Conservation (phyloP, 1,139 yeast genomes). For the Yamadazyma sp. region DNA sequence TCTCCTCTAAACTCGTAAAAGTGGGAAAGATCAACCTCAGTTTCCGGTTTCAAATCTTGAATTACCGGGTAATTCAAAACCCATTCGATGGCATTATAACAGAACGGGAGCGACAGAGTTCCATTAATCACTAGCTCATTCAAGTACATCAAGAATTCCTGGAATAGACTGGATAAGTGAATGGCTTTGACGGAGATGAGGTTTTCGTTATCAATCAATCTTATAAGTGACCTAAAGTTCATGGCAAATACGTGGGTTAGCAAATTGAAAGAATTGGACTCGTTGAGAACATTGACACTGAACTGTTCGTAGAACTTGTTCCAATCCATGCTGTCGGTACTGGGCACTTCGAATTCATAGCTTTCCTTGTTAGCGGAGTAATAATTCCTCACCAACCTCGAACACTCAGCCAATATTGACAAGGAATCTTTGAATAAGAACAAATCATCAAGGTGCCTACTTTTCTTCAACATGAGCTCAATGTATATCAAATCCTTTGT, state of each 20-base stretch:
- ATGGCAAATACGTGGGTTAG: conserved; percentile 27
- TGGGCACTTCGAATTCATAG: conserved; percentile 14
- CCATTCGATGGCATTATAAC: conserved; percentile 29
- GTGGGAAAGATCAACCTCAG: conserved; percentile 23
- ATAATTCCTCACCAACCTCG: conserved; percentile 22
- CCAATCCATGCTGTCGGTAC: conserved; percentile 18
- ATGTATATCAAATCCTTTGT: conserved; percentile 10
- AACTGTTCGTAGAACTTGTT: conserved; percentile 14
- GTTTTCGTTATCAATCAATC: conserved; percentile 25
- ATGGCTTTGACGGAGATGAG: conserved; percentile 34
- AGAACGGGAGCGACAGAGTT: conserved; percentile 26
- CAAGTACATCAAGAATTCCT: conserved; percentile 35
- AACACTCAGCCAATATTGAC: conserved; percentile 42
- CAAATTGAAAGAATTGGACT: conserved; percentile 25
- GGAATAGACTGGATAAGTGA: conserved; percentile 33
- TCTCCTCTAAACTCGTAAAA: conserved; percentile 49
- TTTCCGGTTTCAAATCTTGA: conserved; percentile 11
- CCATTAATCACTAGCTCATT: conserved; percentile 32
- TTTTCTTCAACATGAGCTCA: conserved; percentile 22
- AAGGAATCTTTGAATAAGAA: conserved; percentile 60
- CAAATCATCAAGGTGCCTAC: conserved; percentile 44
- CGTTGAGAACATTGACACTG: conserved; percentile 13
- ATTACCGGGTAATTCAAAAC: conserved; percentile 17
- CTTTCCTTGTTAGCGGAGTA: conserved; percentile 20
- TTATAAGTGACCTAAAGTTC: conserved; percentile 25